Evolutionary conservation across 2,329 filamentous ascomycete genomes (phyloP).

Genomic region (Xylaria sp.): DNA sequence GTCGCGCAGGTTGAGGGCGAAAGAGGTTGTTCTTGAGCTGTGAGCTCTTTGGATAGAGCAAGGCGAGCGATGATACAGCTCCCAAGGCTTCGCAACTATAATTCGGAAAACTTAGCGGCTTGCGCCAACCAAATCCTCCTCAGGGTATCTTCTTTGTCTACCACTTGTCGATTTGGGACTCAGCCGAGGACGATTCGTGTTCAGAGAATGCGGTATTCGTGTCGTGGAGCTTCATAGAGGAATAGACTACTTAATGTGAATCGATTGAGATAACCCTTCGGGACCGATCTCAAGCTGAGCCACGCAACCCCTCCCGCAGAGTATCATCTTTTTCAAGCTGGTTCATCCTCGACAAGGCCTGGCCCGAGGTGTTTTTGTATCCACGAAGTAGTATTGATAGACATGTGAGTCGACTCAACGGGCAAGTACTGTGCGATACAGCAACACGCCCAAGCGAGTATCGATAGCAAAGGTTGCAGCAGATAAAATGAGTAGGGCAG

Average conservation of each 20-base stretch:
- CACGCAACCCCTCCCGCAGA: neutral
- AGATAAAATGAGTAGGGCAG: neutral
- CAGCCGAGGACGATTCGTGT: constrained; percentile 3
- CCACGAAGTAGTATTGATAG: neutral
- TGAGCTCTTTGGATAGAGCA: neutral
- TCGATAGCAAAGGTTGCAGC: neutral
- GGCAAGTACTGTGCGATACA: neutral
- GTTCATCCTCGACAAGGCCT: neutral
- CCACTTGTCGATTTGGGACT: neutral
- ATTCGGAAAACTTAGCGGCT: constrained; percentile 7
- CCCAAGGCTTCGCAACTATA: constrained; percentile 7
- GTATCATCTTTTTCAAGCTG: constrained; percentile 11
- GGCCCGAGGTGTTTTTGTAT: neutral
- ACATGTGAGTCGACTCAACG: neutral
- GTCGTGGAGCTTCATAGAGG: constrained; percentile 13
- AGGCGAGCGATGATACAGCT: neutral
- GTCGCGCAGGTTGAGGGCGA: constrained; percentile 7
- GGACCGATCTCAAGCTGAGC: neutral
- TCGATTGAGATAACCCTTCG: constrained; percentile 11
- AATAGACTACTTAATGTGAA: constrained; percentile 16
- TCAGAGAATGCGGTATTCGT: constrained; percentile 2
- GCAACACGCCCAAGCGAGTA: neutral
- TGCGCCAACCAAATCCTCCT: constrained; percentile 4
- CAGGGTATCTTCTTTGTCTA: constrained; percentile 7
- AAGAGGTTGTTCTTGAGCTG: neutral